Evolutionary conservation across 768 basidiomycete species (phyloP), one percentile per base, ranked within the genome.

Genomic region (Auriscalpium orientale): DNA sequence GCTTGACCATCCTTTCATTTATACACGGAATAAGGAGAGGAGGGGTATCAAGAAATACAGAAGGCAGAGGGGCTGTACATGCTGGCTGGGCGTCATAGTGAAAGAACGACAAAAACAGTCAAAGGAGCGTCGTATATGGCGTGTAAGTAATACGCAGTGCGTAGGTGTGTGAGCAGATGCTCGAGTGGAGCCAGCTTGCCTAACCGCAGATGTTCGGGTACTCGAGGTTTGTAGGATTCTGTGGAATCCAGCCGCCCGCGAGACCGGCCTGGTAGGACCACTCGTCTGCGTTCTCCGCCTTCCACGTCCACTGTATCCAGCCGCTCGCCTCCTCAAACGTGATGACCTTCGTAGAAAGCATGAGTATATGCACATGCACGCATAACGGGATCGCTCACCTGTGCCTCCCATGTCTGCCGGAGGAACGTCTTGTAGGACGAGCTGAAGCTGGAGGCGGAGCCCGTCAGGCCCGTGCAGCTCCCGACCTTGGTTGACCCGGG

Each of bases 221-320:
- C 63, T 72, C 63, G 51, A 73, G 67, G 40, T 77, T 40, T 9
- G 76, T 75, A 1, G 83, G 79, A 67, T 77, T 68, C 58, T 76
- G 67, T 9, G 93, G 92, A 66, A 95, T 94, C 90, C 89, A 94
- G 20, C 92, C 92, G 58, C 84, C 78, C 12, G 74, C 68, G 36
- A 95, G 74, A 43, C 91, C 91, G 46, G 87, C 84, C 60, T 88
- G 80, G 73, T 95, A 95, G 0, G 87, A 79, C 94, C 94, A 97
- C 56, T 95, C 94, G 59, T 91, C 88, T 2, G 89, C 85, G 58
- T 72, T 72, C 69, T 92, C 90, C 0, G 89, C 69, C 72, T 91
- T 91, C 89, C 89, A 91, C 1, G 87, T 82, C 89, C 89, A 90
- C 67, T 84, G 81, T 21, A 89, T 68, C 89, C 89, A 91, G 3